Conservation (phyloP, 2,329 filamentous ascomycete genomes). For the Pseudodiploospora longispora region DNA sequence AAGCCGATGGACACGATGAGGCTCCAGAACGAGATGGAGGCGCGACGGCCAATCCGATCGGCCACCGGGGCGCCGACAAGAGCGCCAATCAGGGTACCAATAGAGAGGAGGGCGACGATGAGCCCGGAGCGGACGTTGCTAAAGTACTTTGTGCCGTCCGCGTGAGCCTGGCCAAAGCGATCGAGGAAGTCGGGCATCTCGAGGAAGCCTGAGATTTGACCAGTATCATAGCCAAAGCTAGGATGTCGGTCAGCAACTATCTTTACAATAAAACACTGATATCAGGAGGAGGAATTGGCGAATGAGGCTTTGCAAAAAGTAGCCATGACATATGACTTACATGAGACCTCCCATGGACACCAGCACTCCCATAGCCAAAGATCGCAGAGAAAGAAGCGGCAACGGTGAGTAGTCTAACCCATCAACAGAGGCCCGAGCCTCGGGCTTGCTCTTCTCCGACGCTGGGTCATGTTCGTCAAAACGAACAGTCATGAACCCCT, state of each 20-base stretch:
- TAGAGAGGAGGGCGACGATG: conserved; percentile 50
- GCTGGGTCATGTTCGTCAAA: conserved; percentile 37
- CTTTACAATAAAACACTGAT: not conserved
- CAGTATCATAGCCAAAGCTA: conserved; percentile 40
- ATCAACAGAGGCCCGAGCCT: conserved; percentile 24
- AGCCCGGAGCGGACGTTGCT: conserved; percentile 47
- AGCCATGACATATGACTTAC: conserved; percentile 17
- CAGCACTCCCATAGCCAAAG: conserved; percentile 29
- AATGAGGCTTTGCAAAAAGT: not conserved
- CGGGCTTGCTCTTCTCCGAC: conserved; percentile 24
- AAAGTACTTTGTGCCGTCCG: conserved; percentile 35
- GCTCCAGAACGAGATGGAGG: conserved; percentile 54
- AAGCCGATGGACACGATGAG: conserved; percentile 56
- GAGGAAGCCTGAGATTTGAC: conserved; percentile 49
- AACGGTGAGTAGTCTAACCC: conserved; percentile 38
- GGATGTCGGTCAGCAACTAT: not conserved
- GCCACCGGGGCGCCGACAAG: conserved; percentile 53
- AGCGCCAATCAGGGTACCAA: conserved; percentile 54
- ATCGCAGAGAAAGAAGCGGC: conserved; percentile 28
- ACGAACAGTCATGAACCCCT: conserved; percentile 22
- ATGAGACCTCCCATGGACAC: conserved; percentile 39
- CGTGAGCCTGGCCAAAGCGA: conserved; percentile 38
- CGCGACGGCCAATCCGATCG: conserved; percentile 55
- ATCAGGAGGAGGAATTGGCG: not conserved
- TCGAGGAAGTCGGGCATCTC: conserved; percentile 49